Conservation (phyloP, 2,329 filamentous ascomycete genomes). For the Diaporthe sp. region DNA sequence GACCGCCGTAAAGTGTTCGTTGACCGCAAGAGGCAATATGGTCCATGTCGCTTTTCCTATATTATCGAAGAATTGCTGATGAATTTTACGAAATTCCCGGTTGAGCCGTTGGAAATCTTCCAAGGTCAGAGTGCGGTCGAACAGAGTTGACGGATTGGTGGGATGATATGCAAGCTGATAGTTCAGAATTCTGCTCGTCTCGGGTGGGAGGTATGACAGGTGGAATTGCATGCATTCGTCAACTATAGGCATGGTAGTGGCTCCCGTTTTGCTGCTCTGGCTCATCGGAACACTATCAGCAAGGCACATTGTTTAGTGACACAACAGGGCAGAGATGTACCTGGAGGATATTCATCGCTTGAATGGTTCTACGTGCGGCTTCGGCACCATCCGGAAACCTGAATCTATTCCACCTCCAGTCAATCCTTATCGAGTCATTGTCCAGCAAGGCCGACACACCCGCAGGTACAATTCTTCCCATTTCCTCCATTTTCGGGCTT, state of each 20-base stretch:
- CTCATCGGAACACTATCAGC: neutral
- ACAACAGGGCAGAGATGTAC: neutral
- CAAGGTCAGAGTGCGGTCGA: neutral
- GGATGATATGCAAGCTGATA: neutral
- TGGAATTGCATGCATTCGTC: neutral
- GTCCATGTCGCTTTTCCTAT: neutral
- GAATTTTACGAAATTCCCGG: neutral
- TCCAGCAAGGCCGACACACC: neutral
- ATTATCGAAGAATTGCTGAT: neutral
- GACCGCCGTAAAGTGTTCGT: neutral
- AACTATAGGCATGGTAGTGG: neutral
- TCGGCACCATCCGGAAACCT: neutral
- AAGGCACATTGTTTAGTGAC: neutral
- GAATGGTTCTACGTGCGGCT: neutral
- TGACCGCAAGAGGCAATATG: neutral
- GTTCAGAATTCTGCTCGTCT: neutral
- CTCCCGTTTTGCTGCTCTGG: neutral
- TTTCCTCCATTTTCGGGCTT: too few relatives aligned
- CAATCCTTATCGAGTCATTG: neutral
- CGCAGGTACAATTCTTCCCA: neutral
- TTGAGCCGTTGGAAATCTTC: neutral
- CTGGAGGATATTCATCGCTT: neutral
- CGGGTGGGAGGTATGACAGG: neutral
- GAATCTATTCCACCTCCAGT: neutral
- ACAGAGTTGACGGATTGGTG: neutral